Evolutionary conservation across 192 early-diverging fungal species (phyloP), one percentile per base, ranked within the genome.

Genomic region (Linnemannia elongata): DNA sequence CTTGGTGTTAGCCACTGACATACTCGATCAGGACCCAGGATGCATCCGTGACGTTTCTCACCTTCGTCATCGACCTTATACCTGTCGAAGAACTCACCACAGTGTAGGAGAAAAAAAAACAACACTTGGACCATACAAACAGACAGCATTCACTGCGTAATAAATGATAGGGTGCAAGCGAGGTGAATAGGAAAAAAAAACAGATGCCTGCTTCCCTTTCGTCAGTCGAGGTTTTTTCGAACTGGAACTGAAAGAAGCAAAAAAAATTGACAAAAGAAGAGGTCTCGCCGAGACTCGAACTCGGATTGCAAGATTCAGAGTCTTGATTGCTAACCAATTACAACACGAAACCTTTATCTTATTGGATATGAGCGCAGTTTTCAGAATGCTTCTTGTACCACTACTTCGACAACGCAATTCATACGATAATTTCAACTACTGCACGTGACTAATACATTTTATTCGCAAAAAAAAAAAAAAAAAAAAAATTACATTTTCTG

Each of bases 231-330:
- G n/a, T n/a, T n/a, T n/a, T n/a, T n/a, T n/a, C n/a, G n/a, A n/a
- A n/a, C n/a, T n/a, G n/a, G n/a, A n/a, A n/a, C n/a, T n/a, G n/a
- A n/a, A n/a, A n/a, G n/a, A n/a, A n/a, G n/a, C n/a, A n/a, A 39
- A 39, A 39, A 39, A 3, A 39, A 39, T 5, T 3, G 38, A n/a
- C 22, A 49, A 22, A 42, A 47, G 24, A 33, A 74, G 45, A 47
- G 39, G 41, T 39, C 35, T n/a, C 24, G 24, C 24, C 30, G 39
- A 72, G 70, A 72, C 35, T 72, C 70, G 41, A 72, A 24, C n/a
- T 74, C n/a, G 42, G 72, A 49, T 74, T 73, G 27, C 72, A 52
- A 74, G 44, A 49, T 44, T 74, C 44, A 57, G 55, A 57, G 55
- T 57, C 55, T 57, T 57, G 55, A 57, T 57, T 57, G 55, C 55